A percentile compares a stretch with the other conserved stretches of the same genome.
Conservation (phyloP, 208 protist species). For the Strigomonas galati region DNA sequence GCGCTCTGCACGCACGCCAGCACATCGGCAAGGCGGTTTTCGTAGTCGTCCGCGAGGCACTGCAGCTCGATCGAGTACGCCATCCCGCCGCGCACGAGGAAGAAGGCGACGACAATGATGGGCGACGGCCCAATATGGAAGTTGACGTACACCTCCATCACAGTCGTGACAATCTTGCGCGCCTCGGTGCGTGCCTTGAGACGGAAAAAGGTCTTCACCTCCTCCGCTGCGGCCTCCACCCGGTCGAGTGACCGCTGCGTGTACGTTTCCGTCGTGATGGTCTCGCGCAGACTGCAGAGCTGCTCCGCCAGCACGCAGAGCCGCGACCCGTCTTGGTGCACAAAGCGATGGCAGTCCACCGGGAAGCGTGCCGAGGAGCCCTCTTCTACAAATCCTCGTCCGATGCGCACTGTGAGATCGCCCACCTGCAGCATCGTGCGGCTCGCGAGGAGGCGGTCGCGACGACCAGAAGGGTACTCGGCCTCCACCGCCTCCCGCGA, state of each 20-base stretch:
- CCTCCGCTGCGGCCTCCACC: constrained; percentile 22
- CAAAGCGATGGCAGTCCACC: constrained; percentile 34
- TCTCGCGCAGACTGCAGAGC: constrained; percentile 13
- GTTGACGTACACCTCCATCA: constrained; percentile 53
- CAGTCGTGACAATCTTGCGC: constrained; percentile 47
- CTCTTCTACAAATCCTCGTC: constrained; percentile 27
- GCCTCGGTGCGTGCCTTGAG: constrained; percentile 37
- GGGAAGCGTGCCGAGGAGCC: constrained; percentile 34
- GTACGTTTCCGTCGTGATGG: constrained; percentile 36
- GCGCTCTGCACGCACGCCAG: constrained; percentile 48
- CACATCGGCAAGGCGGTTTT: constrained; percentile 39
- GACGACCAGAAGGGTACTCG: neutral
- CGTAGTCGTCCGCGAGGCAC: constrained; percentile 33
- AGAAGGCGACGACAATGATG: constrained; percentile 39
- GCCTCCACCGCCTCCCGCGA: neutral
- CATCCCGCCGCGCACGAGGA: constrained; percentile 29
- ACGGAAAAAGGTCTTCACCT: constrained; percentile 47
- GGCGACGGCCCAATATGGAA: constrained; percentile 41
- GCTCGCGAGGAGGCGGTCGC: constrained; percentile 2
- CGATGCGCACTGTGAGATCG: constrained; percentile 26
- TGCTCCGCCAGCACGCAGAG: constrained; percentile 52
- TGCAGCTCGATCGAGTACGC: constrained; percentile 64
- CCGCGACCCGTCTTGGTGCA: constrained; percentile 53
- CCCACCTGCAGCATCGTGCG: constrained; percentile 25
- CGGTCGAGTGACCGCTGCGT: constrained; percentile 29